Evolutionary conservation across 2,329 filamentous ascomycete genomes (phyloP).

Genomic region (Calonectria crousiana): DNA sequence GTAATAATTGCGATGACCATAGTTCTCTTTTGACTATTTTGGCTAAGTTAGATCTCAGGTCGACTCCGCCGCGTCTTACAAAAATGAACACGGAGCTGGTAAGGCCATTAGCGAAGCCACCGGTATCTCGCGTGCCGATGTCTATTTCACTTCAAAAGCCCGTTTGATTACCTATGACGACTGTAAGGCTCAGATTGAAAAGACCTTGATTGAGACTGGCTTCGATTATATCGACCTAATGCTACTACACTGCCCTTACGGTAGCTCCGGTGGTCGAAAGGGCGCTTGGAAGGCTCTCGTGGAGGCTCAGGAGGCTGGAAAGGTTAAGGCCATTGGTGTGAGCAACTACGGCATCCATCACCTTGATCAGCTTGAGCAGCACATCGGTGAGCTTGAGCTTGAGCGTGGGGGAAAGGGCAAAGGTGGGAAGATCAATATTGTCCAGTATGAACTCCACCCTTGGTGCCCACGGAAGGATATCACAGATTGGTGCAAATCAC

Average conservation of each 20-base stretch:
- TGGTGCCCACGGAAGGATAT: constrained; percentile 67
- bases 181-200: background rate
- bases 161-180: background rate
- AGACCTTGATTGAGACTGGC: background rate
- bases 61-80: background rate
- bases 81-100: background rate
- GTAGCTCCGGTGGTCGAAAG: constrained; percentile 66
- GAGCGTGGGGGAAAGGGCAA: background rate
- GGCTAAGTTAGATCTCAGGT: background rate
- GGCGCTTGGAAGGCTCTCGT: constrained; percentile 77
- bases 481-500: constrained; percentile 74
- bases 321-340: constrained; percentile 74
- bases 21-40: background rate
- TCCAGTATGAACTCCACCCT: constrained; percentile 68
- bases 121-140: background rate
- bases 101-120: background rate
- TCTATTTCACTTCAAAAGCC: background rate
- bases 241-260: constrained; percentile 74
- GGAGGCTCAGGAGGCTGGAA: constrained; percentile 69
- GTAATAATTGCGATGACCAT: background rate
- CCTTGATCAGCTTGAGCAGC: constrained; percentile 74
- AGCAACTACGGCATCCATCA: constrained; percentile 78
- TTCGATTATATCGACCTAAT: constrained; percentile 76
- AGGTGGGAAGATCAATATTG: constrained; percentile 45
- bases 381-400: constrained; percentile 79